Conservation (phyloP, 345 rosid species). For the Leavenworthia alabamica region DNA sequence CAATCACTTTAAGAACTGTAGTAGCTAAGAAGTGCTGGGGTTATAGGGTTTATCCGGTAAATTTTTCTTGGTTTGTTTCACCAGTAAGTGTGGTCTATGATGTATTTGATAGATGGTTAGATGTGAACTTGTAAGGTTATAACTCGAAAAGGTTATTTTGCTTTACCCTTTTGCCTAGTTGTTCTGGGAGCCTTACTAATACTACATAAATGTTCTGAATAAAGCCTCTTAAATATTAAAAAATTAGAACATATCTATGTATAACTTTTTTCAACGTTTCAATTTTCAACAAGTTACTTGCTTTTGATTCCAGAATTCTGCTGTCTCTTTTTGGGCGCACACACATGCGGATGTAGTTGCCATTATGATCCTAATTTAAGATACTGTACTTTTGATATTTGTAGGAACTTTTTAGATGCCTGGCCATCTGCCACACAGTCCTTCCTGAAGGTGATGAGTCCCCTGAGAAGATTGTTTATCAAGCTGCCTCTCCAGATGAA, state of each 20-base stretch:
- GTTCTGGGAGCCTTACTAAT: conserved; percentile 11
- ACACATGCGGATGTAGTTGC: not conserved
- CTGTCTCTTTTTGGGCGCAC: not conserved
- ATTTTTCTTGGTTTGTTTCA: too few relatives aligned
- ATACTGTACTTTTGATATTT: conserved; percentile 12
- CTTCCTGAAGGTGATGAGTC: conserved; percentile 98
- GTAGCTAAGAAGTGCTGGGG: not conserved
- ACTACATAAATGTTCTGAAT: not conserved
- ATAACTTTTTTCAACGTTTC: not conserved
- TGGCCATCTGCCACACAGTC: conserved; percentile 98
- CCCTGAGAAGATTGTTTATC: conserved; percentile 87
- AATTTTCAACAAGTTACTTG: not conserved
- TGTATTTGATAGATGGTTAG: too few relatives aligned
- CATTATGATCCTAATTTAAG: not conserved
- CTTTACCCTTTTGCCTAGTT: not conserved
- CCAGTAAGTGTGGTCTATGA: too few relatives aligned
- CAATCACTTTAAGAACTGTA: not conserved
- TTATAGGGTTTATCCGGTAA: too few relatives aligned
- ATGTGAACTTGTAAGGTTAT: conserved; percentile 14
- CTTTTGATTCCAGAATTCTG: conserved; percentile 4
- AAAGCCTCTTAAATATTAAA: not conserved
- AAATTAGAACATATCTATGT: not conserved
- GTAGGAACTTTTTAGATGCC: conserved; percentile 98
- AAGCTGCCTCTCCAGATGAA: conserved; percentile 99
- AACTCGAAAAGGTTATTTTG: not conserved